A percentile compares a stretch with the other conserved stretches of the same genome.
Evolutionary conservation across 169 alveolate species (phyloP).

Genomic region (Plasmodium gaboni): DNA sequence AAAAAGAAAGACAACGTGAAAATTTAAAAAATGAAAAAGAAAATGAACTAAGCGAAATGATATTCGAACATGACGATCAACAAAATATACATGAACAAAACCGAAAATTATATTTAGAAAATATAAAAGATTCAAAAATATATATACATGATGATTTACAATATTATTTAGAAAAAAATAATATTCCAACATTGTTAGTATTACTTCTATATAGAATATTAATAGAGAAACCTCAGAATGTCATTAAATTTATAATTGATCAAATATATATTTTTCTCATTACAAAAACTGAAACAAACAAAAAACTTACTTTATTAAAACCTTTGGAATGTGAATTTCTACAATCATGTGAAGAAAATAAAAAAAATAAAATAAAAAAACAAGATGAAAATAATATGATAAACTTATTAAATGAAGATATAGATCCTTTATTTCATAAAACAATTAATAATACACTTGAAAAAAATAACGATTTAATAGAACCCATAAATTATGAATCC

Average conservation of each 20-base stretch:
- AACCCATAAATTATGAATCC: conserved; percentile 16
- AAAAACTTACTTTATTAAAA: too few relatives aligned
- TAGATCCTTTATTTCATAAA: not conserved
- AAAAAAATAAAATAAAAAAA: not conserved
- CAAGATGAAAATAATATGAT: not conserved
- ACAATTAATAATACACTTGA: not conserved
- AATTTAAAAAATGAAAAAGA: not conserved
- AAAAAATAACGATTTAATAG: conserved; percentile 4
- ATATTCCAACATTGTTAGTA: conserved; percentile 16
- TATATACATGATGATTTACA: conserved; percentile 8
- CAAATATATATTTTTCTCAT: conserved; percentile 10
- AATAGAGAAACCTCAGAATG: conserved; percentile 35
- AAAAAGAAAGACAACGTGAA: not conserved
- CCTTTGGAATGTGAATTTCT: too few relatives aligned
- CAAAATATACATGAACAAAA: not conserved
- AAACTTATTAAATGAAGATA: not conserved
- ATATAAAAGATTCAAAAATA: not conserved
- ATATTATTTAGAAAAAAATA: conserved; percentile 20
- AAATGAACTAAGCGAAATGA: not conserved
- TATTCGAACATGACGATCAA: not conserved
- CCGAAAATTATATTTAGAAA: not conserved
- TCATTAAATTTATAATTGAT: conserved; percentile 24
- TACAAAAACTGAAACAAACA: conserved; percentile 3
- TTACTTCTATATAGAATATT: conserved; percentile 51
- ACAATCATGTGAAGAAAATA: not conserved